Base-by-base conservation (phyloP, 331 rosid genomes). In the Malus hybrid region DNA sequence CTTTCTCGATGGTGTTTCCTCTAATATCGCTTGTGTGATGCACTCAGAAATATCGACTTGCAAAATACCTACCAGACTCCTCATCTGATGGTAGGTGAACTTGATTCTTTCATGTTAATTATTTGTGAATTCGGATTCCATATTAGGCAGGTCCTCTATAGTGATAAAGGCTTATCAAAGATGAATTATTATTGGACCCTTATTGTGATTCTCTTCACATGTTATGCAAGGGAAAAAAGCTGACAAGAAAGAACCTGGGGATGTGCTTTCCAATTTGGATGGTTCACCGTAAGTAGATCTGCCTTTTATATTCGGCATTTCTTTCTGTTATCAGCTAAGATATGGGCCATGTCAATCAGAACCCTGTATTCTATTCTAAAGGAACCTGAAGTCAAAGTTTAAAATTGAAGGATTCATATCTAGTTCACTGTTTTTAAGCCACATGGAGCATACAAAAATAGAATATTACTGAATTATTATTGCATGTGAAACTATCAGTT, bases 21-120 rank as follows among this genome's bases (percentile, higher is more conserved):
- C 71, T 82, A 24, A 80, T 74, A 73, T 60, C 77, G 29, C 71
- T 81, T 60, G 20, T 82, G 12, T 78, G 74, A 71, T 86, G 71
- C 73, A 57, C 85, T 73, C 92, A 95, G 99, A 95, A 95, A 89
- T 95, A 95, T 86, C 90, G 99, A 46, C 93, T 95, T 42, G 99
- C 99, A 74, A 95, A 95, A 76, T 95, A 92, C 85, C 83, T 95
- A 65, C 99, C 99, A 0, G 97, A 95, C 69, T 83, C 93, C 76
- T 82, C 88, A 4, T 84, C 97, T 22, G 97, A 92, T 86, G 99
- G 99, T 95, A 86, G 65, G 91, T 79, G 68, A 69, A 78, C 80
- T 75, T 66, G 73, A 68, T 82, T 56, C 4, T 46, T 68, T 70
- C 76, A 44, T 32, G 24, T 79, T 74, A 59, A 54, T 22, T 61